These are phyloP conservation scores for Nasturtium officinale DNA, from an alignment of 345 rosid species.

Conservation along the genomic window DNA sequence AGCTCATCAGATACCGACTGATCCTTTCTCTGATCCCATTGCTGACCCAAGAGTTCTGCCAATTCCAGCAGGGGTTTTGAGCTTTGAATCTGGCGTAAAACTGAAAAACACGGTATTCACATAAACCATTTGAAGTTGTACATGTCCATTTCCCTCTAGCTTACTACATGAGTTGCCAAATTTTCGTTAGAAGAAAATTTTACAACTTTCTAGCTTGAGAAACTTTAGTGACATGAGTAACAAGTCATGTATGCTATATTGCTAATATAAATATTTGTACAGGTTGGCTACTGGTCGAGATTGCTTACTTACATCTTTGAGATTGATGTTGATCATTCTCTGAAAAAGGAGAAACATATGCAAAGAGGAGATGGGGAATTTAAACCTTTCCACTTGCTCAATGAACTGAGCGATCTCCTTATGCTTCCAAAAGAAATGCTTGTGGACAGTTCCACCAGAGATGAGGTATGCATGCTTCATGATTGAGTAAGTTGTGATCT, in stretches of 20 bases:
- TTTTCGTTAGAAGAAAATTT: neutral
- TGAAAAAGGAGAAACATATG: slow-evolving; percentile 45
- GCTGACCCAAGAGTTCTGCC: slow-evolving; percentile 85
- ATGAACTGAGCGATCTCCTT: slow-evolving; percentile 84
- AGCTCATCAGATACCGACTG: slow-evolving; percentile 87
- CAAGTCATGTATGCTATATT: neutral
- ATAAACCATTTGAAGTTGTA: neutral
- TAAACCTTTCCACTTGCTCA: slow-evolving; percentile 67
- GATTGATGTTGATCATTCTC: slow-evolving; percentile 53
- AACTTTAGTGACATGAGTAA: slow-evolving; percentile 30
- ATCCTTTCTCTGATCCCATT: slow-evolving; percentile 86
- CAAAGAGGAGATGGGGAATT: slow-evolving; percentile 44
- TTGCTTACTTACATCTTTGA: slow-evolving; percentile 74
- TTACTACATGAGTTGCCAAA: slow-evolving; percentile 11
- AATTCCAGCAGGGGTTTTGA: slow-evolving; percentile 92
- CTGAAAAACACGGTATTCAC: slow-evolving; percentile 81
- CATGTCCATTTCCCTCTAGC: neutral
- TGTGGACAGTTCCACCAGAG: slow-evolving; percentile 64
- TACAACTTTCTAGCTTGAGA: slow-evolving; percentile 10
- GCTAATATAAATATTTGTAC: slow-evolving; percentile 34
- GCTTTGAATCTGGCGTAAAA: slow-evolving; percentile 98
- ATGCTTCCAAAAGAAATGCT: slow-evolving; percentile 99
- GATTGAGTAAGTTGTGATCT: slow-evolving; percentile 19
- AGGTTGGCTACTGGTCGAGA: slow-evolving; percentile 95
- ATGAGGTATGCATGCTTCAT: slow-evolving; percentile 56